Evolutionary conservation across 768 basidiomycete genomes (phyloP).

Genomic region (Suillus alpinus): DNA sequence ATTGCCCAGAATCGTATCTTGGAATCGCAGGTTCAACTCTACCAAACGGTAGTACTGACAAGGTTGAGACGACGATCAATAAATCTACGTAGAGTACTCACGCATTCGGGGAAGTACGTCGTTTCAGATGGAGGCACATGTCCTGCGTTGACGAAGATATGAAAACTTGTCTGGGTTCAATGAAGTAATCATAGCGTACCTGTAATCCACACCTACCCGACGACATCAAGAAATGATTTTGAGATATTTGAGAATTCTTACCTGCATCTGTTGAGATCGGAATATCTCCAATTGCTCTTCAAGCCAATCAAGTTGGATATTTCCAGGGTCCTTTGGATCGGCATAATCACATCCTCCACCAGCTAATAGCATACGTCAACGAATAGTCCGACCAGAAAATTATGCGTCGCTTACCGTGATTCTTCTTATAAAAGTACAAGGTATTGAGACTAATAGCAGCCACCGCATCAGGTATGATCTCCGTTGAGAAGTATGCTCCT

Average conservation of each 20-base stretch:
- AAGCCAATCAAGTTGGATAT: slow-evolving; percentile 86
- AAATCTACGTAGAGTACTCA: slow-evolving; percentile 36
- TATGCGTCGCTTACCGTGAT: slow-evolving; percentile 55
- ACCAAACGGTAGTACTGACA: slow-evolving; percentile 60
- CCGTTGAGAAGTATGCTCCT: slow-evolving; percentile 77
- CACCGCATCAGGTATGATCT: slow-evolving; percentile 70
- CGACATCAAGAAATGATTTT: not conserved
- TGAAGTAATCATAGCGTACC: slow-evolving; percentile 17
- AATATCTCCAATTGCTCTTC: slow-evolving; percentile 76
- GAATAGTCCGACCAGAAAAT: not conserved
- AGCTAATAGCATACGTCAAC: slow-evolving; percentile 39
- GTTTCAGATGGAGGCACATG: slow-evolving; percentile 84
- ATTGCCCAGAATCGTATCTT: slow-evolving; percentile 86
- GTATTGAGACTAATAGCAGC: slow-evolving; percentile 87
- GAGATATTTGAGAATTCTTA: slow-evolving; percentile 27
- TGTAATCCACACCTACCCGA: slow-evolving; percentile 45
- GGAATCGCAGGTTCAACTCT: slow-evolving; percentile 72
- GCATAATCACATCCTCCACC: slow-evolving; percentile 69
- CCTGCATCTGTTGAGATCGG: slow-evolving; percentile 70
- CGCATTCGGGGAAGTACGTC: slow-evolving; percentile 84
- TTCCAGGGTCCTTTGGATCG: slow-evolving; percentile 75
- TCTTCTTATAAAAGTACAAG: slow-evolving; percentile 87
- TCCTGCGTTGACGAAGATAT: slow-evolving; percentile 36
- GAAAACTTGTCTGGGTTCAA: not conserved
- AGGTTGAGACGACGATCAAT: not conserved